Conservation (phyloP, 1,284 basidiomycete species). For the Trichosporon inkin region DNA sequence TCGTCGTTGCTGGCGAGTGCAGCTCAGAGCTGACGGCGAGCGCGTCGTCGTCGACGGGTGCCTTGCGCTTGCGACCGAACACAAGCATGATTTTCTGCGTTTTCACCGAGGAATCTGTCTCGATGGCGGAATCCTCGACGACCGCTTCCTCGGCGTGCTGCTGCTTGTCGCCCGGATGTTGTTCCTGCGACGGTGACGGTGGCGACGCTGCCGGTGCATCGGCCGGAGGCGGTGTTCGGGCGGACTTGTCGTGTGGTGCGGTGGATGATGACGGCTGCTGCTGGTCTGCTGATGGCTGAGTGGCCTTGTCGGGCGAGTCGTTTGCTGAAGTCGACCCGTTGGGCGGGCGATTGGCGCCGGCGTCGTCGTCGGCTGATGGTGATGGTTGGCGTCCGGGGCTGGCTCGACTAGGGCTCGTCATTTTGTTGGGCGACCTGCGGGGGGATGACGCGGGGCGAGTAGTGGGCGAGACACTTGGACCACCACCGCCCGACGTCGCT, state of each 20-base stretch:
- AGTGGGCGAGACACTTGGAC: constrained; percentile 18
- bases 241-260: background rate
- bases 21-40: constrained; percentile 14
- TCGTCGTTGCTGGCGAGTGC: constrained; percentile 8
- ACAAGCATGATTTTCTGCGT: constrained; percentile 14
- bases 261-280: no score
- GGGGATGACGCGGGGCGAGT: constrained; percentile 14
- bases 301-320: background rate
- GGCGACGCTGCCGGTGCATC: constrained; percentile 4
- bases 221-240: background rate
- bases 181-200: background rate
- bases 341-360: background rate
- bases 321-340: constrained; percentile 5
- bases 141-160: constrained; percentile 1
- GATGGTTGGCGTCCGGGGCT: constrained; percentile 9
- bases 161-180: constrained; percentile 1
- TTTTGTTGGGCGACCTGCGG: constrained; percentile 22
- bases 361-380: background rate
- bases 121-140: constrained; percentile 3
- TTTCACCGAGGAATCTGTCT: constrained; percentile 4
- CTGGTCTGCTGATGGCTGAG: background rate
- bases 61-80: constrained; percentile 17
- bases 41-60: constrained; percentile 13
- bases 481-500: constrained; percentile 8
- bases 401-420: constrained; percentile 14